These are phyloP conservation scores for Hebeloma cylindrosporum DNA, from an alignment of 768 basidiomycete genomes.

Conservation along the genomic window DNA sequence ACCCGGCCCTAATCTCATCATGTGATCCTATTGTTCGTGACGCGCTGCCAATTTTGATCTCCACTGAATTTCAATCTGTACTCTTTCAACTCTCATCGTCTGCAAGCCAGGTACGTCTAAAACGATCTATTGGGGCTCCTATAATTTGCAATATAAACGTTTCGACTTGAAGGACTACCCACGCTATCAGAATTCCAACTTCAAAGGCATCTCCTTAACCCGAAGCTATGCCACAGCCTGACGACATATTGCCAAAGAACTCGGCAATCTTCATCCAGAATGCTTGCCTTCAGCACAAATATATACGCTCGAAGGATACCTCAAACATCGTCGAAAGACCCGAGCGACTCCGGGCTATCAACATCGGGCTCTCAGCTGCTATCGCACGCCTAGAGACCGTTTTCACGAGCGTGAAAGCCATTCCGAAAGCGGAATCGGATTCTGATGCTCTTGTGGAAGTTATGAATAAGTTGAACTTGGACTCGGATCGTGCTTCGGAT, in stretches of 20 bases:
- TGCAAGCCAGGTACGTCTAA: too few relatives aligned
- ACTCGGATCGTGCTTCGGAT: slow-evolving; percentile 15
- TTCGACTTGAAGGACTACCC: too few relatives aligned
- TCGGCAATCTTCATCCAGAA: slow-evolving; percentile 60
- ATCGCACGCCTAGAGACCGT: slow-evolving; percentile 66
- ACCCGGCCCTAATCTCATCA: too few relatives aligned
- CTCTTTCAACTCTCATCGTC: too few relatives aligned
- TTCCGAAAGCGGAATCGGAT: slow-evolving; percentile 10
- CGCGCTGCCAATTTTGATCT: too few relatives aligned
- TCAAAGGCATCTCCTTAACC: too few relatives aligned
- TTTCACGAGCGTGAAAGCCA: slow-evolving; percentile 1
- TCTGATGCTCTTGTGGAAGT: slow-evolving; percentile 25
- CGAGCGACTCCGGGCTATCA: slow-evolving; percentile 83
- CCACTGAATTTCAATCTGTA: too few relatives aligned
- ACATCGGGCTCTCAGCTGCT: slow-evolving; percentile 78
- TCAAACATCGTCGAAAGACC: slow-evolving; percentile 88
- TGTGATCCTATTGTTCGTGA: too few relatives aligned
- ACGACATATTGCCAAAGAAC: slow-evolving; percentile 7
- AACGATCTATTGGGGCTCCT: too few relatives aligned
- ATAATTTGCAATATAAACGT: too few relatives aligned
- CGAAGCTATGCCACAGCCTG: not conserved
- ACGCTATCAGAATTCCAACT: too few relatives aligned
- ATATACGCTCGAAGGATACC: slow-evolving; percentile 72
- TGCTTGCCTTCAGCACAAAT: slow-evolving; percentile 70
- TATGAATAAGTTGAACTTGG: slow-evolving; percentile 27